Base-by-base conservation (phyloP, 352 stramenopile species). In the Aphanomyces cochlioides region DNA sequence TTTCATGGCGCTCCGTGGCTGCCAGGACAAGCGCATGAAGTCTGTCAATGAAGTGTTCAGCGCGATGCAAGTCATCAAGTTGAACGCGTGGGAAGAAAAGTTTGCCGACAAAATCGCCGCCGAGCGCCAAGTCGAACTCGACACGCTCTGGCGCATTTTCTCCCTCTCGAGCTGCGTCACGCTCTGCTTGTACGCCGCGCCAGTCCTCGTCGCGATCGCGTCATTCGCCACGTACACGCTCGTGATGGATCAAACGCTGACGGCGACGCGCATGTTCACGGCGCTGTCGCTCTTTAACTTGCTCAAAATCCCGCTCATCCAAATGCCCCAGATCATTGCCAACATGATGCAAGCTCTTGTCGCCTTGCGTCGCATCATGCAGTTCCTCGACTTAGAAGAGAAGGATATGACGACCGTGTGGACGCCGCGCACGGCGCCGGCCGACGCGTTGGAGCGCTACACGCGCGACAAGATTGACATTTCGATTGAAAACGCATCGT, bases 241-340 rank as follows among this genome's bases (percentile, higher is more conserved):
- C 3, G 70, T 67, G 12, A 66, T 71, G 47, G 54, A 60, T 47
- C 12, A 69, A 5, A 58, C 66, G 21, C 68, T 78, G n/a, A 60
- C n/a, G 4, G 54, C 72, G 21, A 56, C 66, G 17, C 47, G 75
- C 38, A 58, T 72, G 8, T 78, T 78, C 28, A 69, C 74, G 15
- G 60, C 72, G 43, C 66, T 78, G 73, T 76, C 99, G 98, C 77
- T 99, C 96, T 58, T 97, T 79, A 13, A 93, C 89, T 75, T 99
- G 98, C 73, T 98, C 96, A 3, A 83, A 78, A 65, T 84, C 67
- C 72, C 98, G 81, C 41, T 93, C 10, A n/a, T 58, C 17, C 19
- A 74, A 2, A 54, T 89, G 8, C 78, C 84, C 19, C 90, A 86
- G 79, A 81, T 78, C 53, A 73, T 92, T 15, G 75, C 93, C n/a